These are phyloP conservation scores for Leccinum ochraceum DNA, from an alignment of 768 basidiomycete species.

Conservation along the genomic window DNA sequence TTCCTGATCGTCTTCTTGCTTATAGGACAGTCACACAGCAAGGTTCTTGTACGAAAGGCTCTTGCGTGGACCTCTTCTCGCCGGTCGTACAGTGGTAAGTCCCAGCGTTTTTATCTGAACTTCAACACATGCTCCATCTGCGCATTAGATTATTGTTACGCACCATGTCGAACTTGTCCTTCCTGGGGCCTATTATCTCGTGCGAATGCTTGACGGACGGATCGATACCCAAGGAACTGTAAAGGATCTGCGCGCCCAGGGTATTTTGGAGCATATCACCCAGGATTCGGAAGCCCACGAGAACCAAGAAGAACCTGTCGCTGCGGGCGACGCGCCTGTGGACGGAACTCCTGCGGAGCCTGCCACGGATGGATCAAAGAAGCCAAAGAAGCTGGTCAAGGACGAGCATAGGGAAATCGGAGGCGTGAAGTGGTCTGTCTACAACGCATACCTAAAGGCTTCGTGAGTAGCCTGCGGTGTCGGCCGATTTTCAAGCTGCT, in stretches of 20 bases:
- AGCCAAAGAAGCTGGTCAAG: slow-evolving; percentile 71
- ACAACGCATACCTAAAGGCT: slow-evolving; percentile 67
- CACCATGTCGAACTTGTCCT: slow-evolving; percentile 85
- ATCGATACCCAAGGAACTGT: slow-evolving; percentile 75
- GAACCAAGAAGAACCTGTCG: slow-evolving; percentile 43
- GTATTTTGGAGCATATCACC: slow-evolving; percentile 61
- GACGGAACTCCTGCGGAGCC: slow-evolving; percentile 4
- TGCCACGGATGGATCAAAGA: slow-evolving; percentile 41
- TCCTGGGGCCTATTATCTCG: slow-evolving; percentile 68
- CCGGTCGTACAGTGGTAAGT: slow-evolving; percentile 65
- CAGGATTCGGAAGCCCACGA: slow-evolving; percentile 51
- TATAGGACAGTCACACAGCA: slow-evolving; percentile 68
- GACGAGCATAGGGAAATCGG: slow-evolving; percentile 83
- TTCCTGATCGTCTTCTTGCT: not conserved
- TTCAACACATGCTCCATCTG: not conserved
- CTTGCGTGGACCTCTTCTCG: slow-evolving; percentile 64
- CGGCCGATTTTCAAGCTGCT: not conserved
- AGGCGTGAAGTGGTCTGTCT: slow-evolving; percentile 77
- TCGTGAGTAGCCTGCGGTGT: slow-evolving; percentile 43
- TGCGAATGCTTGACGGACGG: slow-evolving; percentile 80
- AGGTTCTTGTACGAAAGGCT: slow-evolving; percentile 63
- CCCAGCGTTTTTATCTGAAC: not conserved
- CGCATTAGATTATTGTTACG: slow-evolving; percentile 62
- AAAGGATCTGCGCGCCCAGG: slow-evolving; percentile 59
- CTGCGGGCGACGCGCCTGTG: slow-evolving; percentile 12